Conservation (phyloP, 176 grass and related monocot genomes). For the Aegilops bicornis region DNA sequence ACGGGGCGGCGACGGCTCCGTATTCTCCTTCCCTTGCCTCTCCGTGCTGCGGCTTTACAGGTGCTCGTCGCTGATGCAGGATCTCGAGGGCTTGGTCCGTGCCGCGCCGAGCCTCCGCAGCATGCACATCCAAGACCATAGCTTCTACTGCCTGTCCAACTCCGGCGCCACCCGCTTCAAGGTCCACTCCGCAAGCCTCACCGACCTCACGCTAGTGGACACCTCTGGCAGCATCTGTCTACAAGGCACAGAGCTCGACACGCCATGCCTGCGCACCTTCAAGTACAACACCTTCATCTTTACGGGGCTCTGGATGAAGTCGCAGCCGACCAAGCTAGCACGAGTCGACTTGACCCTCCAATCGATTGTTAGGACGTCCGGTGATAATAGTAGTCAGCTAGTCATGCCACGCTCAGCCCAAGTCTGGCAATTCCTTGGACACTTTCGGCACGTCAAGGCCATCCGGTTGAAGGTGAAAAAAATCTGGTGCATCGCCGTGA, state of each 20-base stretch:
- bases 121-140: background rate
- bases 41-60: background rate
- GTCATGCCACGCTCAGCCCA: background rate
- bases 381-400: too few relatives aligned
- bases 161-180: background rate
- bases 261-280: background rate
- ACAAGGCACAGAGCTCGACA: background rate
- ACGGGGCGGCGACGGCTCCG: background rate
- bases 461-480: background rate
- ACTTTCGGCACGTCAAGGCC: background rate
- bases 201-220: background rate
- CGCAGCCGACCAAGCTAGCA: background rate
- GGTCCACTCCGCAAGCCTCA: background rate
- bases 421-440: background rate
- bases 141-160: background rate
- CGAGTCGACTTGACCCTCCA: background rate
- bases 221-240: background rate
- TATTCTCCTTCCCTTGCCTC: background rate
- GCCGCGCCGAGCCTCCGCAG: background rate
- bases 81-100: background rate
- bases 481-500: background rate
- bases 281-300: background rate
- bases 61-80: background rate
- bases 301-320: background rate
- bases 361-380: too few relatives aligned